Evolutionary conservation across 2,329 filamentous ascomycete species (phyloP), one percentile per base, ranked within the genome.

Genomic region (Ophiostoma quercus): DNA sequence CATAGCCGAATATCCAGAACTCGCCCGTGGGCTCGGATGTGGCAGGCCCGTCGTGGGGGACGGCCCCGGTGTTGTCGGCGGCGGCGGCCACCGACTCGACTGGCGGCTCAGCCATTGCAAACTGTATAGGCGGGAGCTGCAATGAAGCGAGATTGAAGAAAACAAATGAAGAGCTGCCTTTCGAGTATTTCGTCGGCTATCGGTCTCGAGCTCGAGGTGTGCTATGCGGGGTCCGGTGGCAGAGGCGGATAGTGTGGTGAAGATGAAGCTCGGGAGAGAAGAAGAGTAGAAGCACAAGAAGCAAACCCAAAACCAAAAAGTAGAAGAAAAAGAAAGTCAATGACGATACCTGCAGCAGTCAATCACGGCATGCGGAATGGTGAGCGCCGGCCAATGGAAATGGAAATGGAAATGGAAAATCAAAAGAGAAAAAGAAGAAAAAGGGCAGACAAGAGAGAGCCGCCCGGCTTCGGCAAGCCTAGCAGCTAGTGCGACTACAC

Each of bases 1-100:
- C 95, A 77, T 98, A 99, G 72, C 95, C 95, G 79, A 97, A 98
- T 65, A 99, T 84, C 95, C 95, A 99, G 76, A 98, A 93, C 77
- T 96, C 92, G 47, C 86, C 71, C 8, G 57, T 67, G 9, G 51
- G 65, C 16, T 68, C 62, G 6, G 69, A 29, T 6, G 34, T 5
- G 34, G 67, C 69, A n/a, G 62, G 8, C 16, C 11, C 37, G 25
- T 34, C 25, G 57, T 14, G n/a, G 12, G 22, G 57, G 22, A 34
- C 19, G 4, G 16, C 63, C 19, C 3, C 63, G 8, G 63, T 32
- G 5, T 63, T n/a, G 16, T 37, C 32, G 16, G 32, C 19, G 60
- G 19, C 51, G 51, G 11, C 51, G 51, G 51, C n/a, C 9, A 25
- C n/a, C 9, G 57, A 7, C 29, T 37, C 34, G 6, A 14, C 39